Evolutionary conservation across 495 filamentous ascomycete species (phyloP), one percentile per base, ranked within the genome.

Genomic region (Cetradonia linearis): DNA sequence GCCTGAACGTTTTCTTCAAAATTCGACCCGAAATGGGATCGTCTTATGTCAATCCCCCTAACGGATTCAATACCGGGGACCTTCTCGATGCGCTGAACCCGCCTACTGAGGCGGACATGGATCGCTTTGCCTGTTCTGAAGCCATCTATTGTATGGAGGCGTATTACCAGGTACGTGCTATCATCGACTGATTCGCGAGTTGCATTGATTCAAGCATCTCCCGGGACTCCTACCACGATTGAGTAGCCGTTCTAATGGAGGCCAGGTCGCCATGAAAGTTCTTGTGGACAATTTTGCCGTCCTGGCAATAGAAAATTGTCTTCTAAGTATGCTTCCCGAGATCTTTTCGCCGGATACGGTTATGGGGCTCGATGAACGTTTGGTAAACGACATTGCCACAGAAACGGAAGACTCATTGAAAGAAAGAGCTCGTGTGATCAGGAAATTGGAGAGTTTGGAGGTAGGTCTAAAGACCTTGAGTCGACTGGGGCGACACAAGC

Each of bases 141-240:
- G 74, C 74, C 16, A 54, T 78, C 1, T 75, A 80, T 59, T 75
- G 71, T 59, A 73, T 81, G 67, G 62, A 72, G 33, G 76, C 79
- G 3, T 82, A 76, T 62, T 81, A 82, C 57, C 73, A 76, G 69
- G 77, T 76, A 1, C 3, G 27, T n/a, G n/a, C n/a, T n/a, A n/a
- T n/a, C n/a, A n/a, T n/a, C n/a, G n/a, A n/a, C n/a, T n/a, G n/a
- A n/a, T n/a, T n/a, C n/a, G n/a, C n/a, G n/a, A n/a, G n/a, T n/a
- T n/a, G n/a, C n/a, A n/a, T n/a, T n/a, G n/a, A n/a, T n/a, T n/a
- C n/a, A n/a, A n/a, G n/a, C n/a, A n/a, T n/a, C n/a, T n/a, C n/a
- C n/a, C n/a, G n/a, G n/a, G n/a, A n/a, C n/a, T n/a, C n/a, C n/a
- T n/a, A n/a, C n/a, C n/a, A n/a, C n/a, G n/a, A n/a, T n/a, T n/a